Evolutionary conservation across 2,329 filamentous ascomycete species (phyloP).

Genomic region (Zasmidium cellare): DNA sequence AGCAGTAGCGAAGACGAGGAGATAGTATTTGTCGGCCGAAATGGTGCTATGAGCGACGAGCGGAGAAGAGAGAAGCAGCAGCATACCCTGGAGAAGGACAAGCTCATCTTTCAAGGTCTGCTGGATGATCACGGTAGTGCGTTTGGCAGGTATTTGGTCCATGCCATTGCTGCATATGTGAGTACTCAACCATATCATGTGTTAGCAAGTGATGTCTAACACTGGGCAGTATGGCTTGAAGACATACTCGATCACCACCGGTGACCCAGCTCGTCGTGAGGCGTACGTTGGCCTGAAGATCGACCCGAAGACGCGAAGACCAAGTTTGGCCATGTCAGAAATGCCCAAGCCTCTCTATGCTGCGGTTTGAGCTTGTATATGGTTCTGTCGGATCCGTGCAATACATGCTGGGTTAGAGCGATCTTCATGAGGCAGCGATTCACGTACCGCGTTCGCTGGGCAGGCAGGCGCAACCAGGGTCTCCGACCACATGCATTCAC

Average conservation of each 20-base stretch:
- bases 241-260: conserved; percentile 76
- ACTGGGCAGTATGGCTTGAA: conserved; percentile 67
- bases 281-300: conserved; percentile 76
- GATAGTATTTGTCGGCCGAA: conserved; percentile 82
- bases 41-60: conserved; percentile 63
- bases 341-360: conserved; percentile 67
- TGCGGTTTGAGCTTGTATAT: conserved; percentile 43
- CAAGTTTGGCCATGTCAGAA: conserved; percentile 37
- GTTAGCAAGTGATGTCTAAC: conserved; percentile 1
- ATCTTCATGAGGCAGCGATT: conserved; percentile 6
- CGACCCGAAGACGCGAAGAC: conserved; percentile 40
- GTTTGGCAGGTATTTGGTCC: conserved; percentile 91
- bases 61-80: conserved; percentile 54
- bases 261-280: conserved; percentile 69
- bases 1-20: conserved; percentile 77
- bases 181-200: conserved; percentile 11
- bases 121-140: conserved; percentile 73
- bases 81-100: conserved; percentile 58
- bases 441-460: neutral
- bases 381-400: too few species aligned
- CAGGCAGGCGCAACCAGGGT: neutral
- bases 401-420: neutral
- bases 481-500: neutral
- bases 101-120: conserved; percentile 77
- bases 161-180: conserved; percentile 80